Conservation (phyloP, 2,329 filamentous ascomycete genomes). For the Clonostachys rosea region DNA sequence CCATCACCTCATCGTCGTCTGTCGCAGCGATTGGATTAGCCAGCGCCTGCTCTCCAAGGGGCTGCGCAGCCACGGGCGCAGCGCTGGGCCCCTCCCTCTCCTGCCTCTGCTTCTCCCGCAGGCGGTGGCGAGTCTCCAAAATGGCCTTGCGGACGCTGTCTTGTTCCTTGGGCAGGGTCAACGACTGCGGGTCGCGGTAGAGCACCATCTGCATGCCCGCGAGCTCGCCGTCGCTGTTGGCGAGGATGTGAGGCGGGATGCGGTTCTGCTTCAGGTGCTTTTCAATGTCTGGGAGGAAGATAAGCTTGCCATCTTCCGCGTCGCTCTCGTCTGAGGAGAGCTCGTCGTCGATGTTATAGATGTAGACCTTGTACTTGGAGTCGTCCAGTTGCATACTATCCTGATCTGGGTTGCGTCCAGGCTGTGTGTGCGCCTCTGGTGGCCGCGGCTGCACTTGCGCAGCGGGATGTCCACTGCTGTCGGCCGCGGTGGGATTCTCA, state of each 20-base stretch:
- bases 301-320: conserved; percentile 53
- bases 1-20: not conserved
- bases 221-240: conserved; percentile 47
- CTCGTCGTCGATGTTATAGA: conserved; percentile 86
- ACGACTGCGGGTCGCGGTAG: conserved; percentile 73
- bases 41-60: too few species aligned
- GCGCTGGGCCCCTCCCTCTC: conserved; percentile 16
- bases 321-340: conserved; percentile 47
- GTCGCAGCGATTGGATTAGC: too few species aligned
- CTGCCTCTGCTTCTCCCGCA: conserved; percentile 48
- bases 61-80: too few species aligned
- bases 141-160: conserved; percentile 81
- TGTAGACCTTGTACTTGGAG: conserved; percentile 82
- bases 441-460: conserved; percentile 4
- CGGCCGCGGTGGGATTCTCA: conserved; percentile 32
- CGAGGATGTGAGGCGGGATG: conserved; percentile 60
- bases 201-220: conserved; percentile 73
- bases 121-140: conserved; percentile 68
- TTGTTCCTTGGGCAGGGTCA: conserved; percentile 70
- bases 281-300: conserved; percentile 83
- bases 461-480: not conserved
- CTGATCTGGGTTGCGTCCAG: conserved; percentile 20
- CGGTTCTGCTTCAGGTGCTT: conserved; percentile 72
- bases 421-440: conserved; percentile 1
- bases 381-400: conserved; percentile 83